Evolutionary conservation across 2,329 filamentous ascomycete genomes (phyloP).

Genomic region (Alternaria hordeiaustralica): DNA sequence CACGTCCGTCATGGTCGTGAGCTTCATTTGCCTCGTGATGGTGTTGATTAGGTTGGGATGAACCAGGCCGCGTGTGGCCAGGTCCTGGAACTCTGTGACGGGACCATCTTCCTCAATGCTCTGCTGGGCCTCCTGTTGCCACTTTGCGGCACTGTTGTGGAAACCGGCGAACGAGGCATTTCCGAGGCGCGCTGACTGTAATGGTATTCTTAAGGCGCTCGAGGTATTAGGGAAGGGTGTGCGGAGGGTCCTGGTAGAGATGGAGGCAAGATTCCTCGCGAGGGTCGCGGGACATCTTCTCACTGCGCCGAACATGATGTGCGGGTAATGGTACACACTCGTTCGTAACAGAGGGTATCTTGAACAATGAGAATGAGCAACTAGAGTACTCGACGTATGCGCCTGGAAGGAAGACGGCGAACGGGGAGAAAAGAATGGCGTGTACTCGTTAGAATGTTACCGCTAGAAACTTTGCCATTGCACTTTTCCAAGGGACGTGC

Average conservation of each 20-base stretch:
- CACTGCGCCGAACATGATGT: slow-evolving; percentile 53
- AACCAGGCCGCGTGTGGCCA: slow-evolving; percentile 59
- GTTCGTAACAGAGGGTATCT: slow-evolving; percentile 16
- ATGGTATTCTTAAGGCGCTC: slow-evolving; percentile 24
- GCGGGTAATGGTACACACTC: slow-evolving; percentile 17
- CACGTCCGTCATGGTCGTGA: slow-evolving; percentile 90
- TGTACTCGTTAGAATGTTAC: slow-evolving; percentile 10
- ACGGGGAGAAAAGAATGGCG: slow-evolving; percentile 19
- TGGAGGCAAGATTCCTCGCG: slow-evolving; percentile 36
- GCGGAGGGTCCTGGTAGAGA: slow-evolving; percentile 36
- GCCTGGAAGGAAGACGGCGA: slow-evolving; percentile 20
- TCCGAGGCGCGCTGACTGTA: slow-evolving; percentile 25
- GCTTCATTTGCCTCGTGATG: slow-evolving; percentile 74
- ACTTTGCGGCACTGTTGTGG: slow-evolving; percentile 48
- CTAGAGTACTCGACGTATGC: slow-evolving; percentile 2
- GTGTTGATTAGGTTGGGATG: slow-evolving; percentile 69
- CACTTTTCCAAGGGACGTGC: slow-evolving; percentile 38
- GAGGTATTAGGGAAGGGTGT: slow-evolving; percentile 27
- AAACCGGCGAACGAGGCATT: slow-evolving; percentile 39
- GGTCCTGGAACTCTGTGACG: slow-evolving; percentile 54
- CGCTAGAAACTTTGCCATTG: slow-evolving; percentile 21
- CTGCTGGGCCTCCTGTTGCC: slow-evolving; percentile 40
- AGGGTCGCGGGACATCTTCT: slow-evolving; percentile 51
- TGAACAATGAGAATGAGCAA: slow-evolving; percentile 15
- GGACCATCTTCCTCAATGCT: slow-evolving; percentile 26